Evolutionary conservation across 345 rosid genomes (phyloP).

Genomic region (Dipteronia sinensis): DNA sequence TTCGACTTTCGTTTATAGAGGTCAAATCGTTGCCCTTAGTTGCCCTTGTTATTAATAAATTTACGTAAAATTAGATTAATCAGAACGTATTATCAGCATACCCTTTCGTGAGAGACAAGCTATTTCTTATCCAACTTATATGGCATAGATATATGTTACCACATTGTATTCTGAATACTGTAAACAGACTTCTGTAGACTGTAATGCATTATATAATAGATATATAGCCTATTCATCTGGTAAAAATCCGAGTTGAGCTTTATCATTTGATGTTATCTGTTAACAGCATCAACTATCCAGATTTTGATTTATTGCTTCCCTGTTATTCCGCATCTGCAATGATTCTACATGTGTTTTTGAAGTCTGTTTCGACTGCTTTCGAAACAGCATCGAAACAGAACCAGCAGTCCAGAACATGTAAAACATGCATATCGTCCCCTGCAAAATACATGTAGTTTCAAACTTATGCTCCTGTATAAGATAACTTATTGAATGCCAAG

Average conservation of each 20-base stretch:
- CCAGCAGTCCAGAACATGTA: background rate
- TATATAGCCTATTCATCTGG: background rate
- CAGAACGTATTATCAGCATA: background rate
- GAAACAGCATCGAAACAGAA: background rate
- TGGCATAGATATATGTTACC: background rate
- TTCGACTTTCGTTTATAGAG: conserved; percentile 5
- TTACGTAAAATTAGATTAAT: conserved; percentile 2
- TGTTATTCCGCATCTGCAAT: background rate
- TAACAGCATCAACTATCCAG: background rate
- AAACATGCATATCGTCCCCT: background rate
- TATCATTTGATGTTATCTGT: background rate
- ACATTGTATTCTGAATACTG: conserved; percentile 7
- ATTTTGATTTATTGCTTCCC: background rate
- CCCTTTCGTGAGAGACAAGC: conserved; percentile 1
- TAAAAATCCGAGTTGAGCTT: background rate
- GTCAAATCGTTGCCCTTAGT: background rate
- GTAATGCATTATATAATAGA: background rate
- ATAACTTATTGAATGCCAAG: background rate
- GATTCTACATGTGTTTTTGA: background rate
- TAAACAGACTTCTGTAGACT: background rate
- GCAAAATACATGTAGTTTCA: background rate
- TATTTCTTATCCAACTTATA: background rate
- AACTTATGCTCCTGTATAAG: background rate
- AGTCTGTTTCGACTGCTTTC: background rate
- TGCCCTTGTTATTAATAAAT: background rate